phyloP scores from a whole-genome alignment of 352 stramenopile genomes.

The Phytophthora pini region DNA sequence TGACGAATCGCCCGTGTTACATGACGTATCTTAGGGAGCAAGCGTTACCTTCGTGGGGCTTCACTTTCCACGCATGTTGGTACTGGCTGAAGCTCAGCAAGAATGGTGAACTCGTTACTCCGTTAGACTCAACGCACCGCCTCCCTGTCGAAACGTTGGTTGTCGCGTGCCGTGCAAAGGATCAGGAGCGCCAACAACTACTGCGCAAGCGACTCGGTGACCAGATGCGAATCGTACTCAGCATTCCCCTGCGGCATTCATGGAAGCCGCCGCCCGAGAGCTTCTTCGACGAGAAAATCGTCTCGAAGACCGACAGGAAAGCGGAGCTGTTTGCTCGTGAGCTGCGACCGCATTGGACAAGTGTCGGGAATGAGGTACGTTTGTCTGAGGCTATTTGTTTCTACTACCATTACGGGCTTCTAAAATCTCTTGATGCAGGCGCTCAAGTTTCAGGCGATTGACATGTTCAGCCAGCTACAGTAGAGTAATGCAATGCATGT shows the following conservation, averaged over 20 bases:
- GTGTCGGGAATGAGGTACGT: constrained; percentile 65
- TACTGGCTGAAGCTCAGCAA: constrained; percentile 79
- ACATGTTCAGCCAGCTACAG: constrained; percentile 21
- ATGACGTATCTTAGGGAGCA: constrained; percentile 62
- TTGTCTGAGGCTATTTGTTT: no score
- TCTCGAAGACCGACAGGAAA: constrained; percentile 27
- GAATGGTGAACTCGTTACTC: constrained; percentile 63
- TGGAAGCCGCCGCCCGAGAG: constrained; percentile 77
- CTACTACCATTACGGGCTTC: background rate
- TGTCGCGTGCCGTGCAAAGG: constrained; percentile 54
- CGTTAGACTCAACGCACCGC: constrained; percentile 64
- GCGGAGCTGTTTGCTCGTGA: constrained; percentile 77
- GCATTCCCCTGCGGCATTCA: constrained; percentile 73
- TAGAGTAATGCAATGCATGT: no score
- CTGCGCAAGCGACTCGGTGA: constrained; percentile 43
- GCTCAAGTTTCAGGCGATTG: constrained; percentile 55
- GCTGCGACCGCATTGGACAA: constrained; percentile 64
- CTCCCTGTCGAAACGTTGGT: constrained; percentile 74
- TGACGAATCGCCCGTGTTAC: constrained; percentile 75
- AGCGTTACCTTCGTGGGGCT: constrained; percentile 68
- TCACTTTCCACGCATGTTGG: constrained; percentile 65
- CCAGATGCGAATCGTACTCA: constrained; percentile 53
- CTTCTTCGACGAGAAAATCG: constrained; percentile 46
- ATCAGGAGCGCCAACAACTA: constrained; percentile 4
- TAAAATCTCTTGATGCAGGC: constrained; percentile 35